Evolutionary conservation across 176 grass and related monocot genomes (phyloP).

Genomic region (Phragmites australis): DNA sequence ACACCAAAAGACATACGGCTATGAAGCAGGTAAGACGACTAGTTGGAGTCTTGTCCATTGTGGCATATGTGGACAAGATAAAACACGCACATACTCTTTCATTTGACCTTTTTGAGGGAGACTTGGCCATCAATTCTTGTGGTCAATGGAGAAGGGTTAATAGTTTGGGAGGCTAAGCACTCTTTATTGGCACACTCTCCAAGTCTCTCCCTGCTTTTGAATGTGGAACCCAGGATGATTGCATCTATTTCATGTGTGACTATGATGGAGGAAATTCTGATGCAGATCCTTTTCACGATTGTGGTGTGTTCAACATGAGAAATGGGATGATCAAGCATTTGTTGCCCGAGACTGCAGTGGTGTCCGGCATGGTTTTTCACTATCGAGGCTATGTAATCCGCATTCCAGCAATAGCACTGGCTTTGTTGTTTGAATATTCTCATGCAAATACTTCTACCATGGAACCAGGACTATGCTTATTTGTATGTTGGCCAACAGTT

Average conservation of each 20-base stretch:
- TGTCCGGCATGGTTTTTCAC: too few relatives aligned
- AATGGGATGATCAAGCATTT: too few relatives aligned
- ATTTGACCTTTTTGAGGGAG: constrained; percentile 4
- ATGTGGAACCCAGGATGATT: background rate
- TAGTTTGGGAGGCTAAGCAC: background rate
- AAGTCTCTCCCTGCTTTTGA: constrained; percentile 1
- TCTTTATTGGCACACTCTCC: constrained; percentile 17
- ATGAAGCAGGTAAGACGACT: background rate
- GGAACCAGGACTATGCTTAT: too few relatives aligned
- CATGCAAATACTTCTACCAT: too few relatives aligned
- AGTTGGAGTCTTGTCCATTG: too few relatives aligned
- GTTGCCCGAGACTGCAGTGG: too few relatives aligned
- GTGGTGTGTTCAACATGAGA: background rate
- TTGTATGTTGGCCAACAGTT: too few relatives aligned
- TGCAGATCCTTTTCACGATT: background rate
- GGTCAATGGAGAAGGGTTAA: background rate
- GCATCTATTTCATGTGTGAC: constrained; percentile 23
- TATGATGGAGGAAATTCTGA: background rate
- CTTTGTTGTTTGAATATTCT: too few relatives aligned
- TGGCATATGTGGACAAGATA: too few relatives aligned
- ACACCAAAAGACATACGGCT: too few relatives aligned
- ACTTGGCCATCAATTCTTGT: background rate
- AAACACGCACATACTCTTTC: background rate
- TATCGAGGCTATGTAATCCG: too few relatives aligned
- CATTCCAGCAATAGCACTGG: too few relatives aligned